Evolutionary conservation across 2,329 filamentous ascomycete genomes (phyloP).

Genomic region (Trichoderma sp.): DNA sequence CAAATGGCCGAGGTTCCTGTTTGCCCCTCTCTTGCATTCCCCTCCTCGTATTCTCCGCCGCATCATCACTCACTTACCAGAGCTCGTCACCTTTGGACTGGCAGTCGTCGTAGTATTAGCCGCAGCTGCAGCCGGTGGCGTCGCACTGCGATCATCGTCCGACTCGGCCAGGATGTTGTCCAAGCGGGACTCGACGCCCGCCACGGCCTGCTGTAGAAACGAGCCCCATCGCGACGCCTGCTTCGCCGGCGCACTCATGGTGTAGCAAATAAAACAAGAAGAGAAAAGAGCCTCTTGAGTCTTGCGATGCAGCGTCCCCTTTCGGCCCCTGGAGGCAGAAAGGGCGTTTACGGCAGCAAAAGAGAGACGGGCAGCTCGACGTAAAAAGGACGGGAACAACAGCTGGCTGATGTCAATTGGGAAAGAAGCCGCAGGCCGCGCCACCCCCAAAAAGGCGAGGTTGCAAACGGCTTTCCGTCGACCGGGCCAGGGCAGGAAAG

Average conservation of each 20-base stretch:
- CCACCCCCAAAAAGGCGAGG: constrained; percentile 9
- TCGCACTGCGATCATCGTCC: constrained; percentile 39
- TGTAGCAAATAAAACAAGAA: not conserved
- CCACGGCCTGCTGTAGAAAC: constrained; percentile 86
- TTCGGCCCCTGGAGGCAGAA: constrained; percentile 18
- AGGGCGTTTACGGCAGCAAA: constrained; percentile 10
- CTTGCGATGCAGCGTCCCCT: constrained; percentile 4
- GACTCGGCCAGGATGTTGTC: constrained; percentile 89
- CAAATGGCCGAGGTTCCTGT: not conserved
- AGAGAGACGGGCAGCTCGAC: not conserved
- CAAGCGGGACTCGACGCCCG: constrained; percentile 88
- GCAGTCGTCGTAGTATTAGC: not conserved
- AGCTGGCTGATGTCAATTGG: not conserved
- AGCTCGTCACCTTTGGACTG: constrained; percentile 17
- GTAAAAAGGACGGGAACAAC: not conserved
- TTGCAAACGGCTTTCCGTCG: not conserved
- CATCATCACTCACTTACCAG: constrained; percentile 26
- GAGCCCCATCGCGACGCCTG: constrained; percentile 65
- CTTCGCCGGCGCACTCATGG: constrained; percentile 55
- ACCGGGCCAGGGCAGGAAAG: not conserved
- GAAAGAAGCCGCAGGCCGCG: not conserved
- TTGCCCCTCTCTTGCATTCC: not conserved
- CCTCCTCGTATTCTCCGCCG: not conserved
- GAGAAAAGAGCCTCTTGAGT: not conserved
- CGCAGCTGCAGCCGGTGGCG: constrained; percentile 5